phyloP scores from a whole-genome alignment of 176 grass and related monocot species.

The Neostapfia colusana region DNA sequence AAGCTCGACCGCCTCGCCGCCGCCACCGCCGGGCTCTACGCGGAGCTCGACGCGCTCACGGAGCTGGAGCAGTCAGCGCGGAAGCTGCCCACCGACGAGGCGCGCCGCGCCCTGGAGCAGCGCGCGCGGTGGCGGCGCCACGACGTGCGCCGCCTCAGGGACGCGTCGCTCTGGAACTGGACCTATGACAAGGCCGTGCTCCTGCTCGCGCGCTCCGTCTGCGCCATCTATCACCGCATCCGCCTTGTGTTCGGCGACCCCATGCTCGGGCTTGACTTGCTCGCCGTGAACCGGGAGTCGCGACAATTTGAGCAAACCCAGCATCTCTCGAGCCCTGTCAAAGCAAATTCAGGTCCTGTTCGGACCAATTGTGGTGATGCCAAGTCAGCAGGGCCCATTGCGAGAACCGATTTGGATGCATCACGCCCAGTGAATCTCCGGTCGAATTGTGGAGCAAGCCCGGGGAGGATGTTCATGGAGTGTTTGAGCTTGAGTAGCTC shows the following conservation, averaged over 20 bases:
- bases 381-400: constrained; percentile 58
- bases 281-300: constrained; percentile 23
- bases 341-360: constrained; percentile 45
- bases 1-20: constrained; percentile 82
- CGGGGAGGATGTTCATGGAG: too few species aligned
- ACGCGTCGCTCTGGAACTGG: constrained; percentile 84
- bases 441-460: too few species aligned
- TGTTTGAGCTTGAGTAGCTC: too few species aligned
- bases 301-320: constrained; percentile 37
- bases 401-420: too few species aligned
- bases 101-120: constrained; percentile 66
- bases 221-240: constrained; percentile 68
- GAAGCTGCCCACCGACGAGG: constrained; percentile 71
- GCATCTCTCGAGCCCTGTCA: constrained; percentile 42
- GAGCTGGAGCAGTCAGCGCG: constrained; percentile 72
- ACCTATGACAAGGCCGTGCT: constrained; percentile 82
- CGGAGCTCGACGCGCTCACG: constrained; percentile 69
- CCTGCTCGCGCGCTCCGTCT: constrained; percentile 73
- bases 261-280: constrained; percentile 54
- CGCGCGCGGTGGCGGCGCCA: too few species aligned
- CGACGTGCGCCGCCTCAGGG: constrained; percentile 65
- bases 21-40: constrained; percentile 73
- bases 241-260: constrained; percentile 73
- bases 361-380: not conserved
- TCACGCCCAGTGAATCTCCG: too few species aligned